Conservation (phyloP, 495 filamentous ascomycete species). For the Podospora pseudopauciseta region DNA sequence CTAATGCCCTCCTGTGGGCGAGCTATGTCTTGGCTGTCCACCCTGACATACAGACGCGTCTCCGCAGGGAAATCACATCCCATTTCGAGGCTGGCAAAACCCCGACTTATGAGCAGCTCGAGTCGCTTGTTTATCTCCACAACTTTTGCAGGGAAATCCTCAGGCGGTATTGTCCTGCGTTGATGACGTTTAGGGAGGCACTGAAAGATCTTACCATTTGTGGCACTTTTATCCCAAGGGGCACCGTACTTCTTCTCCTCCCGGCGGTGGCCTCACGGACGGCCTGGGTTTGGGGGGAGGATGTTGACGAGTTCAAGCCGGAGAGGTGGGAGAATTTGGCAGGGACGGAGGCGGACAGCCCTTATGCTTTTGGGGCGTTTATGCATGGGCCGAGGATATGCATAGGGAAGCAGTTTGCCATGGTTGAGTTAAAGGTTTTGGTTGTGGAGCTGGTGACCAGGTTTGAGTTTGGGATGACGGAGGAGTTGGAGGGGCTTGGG, state of each 20-base stretch:
- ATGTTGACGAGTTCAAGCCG: constrained; percentile 24
- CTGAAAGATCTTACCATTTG: no score
- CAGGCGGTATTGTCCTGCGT: constrained; percentile 24
- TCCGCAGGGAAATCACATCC: constrained; percentile 21
- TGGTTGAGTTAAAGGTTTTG: constrained; percentile 31
- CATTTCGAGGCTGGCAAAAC: not conserved
- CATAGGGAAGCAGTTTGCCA: constrained; percentile 31
- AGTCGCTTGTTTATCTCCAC: constrained; percentile 25
- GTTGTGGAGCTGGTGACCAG: constrained; percentile 27
- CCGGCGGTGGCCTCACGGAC: constrained; percentile 19
- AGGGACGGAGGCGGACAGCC: constrained; percentile 16
- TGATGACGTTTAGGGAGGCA: constrained; percentile 13
- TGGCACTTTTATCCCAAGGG: constrained; percentile 26
- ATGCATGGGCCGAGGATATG: constrained; percentile 29
- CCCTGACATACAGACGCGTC: constrained; percentile 23
- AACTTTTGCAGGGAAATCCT: constrained; percentile 35
- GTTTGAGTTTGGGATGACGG: constrained; percentile 26
- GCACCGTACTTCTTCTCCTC: constrained; percentile 22
- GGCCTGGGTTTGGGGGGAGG: constrained; percentile 25
- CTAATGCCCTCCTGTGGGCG: constrained; percentile 26
- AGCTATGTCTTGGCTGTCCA: constrained; percentile 22
- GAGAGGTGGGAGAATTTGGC: constrained; percentile 30
- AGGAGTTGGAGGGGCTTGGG: constrained; percentile 17
- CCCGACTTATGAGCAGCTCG: constrained; percentile 20
- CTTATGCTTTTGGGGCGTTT: constrained; percentile 26